Evolutionary conservation across 495 filamentous ascomycete species (phyloP).

Genomic region (Penicillium longicatenatum): DNA sequence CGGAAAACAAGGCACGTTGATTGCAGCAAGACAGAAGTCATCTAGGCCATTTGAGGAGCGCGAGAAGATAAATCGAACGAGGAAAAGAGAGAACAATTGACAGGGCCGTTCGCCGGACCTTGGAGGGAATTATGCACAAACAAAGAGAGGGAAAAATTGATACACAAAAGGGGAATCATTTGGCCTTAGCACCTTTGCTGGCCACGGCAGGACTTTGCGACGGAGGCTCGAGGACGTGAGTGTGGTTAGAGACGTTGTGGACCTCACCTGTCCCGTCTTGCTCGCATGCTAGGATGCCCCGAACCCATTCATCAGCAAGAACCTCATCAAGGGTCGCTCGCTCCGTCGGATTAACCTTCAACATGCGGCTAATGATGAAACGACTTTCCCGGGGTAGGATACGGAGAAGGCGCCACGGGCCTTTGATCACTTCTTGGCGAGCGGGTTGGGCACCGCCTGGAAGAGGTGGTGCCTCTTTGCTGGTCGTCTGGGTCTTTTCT

Average conservation of each 20-base stretch:
- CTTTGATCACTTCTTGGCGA: constrained; percentile 78
- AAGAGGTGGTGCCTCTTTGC: constrained; percentile 53
- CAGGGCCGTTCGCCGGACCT: neutral
- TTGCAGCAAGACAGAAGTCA: constrained; percentile 4
- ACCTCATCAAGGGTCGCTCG: constrained; percentile 85
- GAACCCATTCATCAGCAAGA: constrained; percentile 86
- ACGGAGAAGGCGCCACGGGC: constrained; percentile 90
- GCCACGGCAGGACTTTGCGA: constrained; percentile 43
- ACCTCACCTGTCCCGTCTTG: constrained; percentile 62
- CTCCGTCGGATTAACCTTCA: constrained; percentile 83
- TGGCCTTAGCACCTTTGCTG: constrained; percentile 43
- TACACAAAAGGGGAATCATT: constrained; percentile 31
- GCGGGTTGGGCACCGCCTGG: constrained; percentile 31
- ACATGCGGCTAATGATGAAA: constrained; percentile 88
- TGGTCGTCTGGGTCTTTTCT: constrained; percentile 40
- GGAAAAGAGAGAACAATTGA: constrained; percentile 3
- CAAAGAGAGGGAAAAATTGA: constrained; percentile 12
- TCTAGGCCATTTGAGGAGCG: constrained; percentile 15
- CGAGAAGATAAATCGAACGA: constrained; percentile 1
- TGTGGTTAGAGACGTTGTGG: constrained; percentile 56
- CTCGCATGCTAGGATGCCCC: constrained; percentile 62
- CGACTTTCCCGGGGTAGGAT: constrained; percentile 88
- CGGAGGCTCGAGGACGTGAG: constrained; percentile 64
- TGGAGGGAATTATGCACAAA: constrained; percentile 24
- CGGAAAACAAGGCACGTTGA: neutral